A percentile compares a stretch with the other conserved stretches of the same genome.
Conservation (phyloP, 2,329 filamentous ascomycete species). For the Clonostachys byssicola region DNA sequence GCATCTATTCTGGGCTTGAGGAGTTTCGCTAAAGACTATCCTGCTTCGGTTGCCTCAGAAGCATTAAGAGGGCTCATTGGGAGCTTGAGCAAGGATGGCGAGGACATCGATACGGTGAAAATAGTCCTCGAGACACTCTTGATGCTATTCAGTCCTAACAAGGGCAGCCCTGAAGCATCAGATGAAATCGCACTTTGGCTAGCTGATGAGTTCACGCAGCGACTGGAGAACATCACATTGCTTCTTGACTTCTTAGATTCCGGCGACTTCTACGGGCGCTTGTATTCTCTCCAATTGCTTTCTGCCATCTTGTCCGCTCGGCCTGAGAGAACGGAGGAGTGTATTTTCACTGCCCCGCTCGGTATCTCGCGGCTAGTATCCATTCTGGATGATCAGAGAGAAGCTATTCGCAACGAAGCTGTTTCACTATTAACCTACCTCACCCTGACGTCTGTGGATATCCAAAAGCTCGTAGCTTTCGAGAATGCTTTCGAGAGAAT, state of each 20-base stretch:
- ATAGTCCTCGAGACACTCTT: slow-evolving; percentile 91
- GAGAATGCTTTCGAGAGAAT: slow-evolving; percentile 88
- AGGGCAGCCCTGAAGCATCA: slow-evolving; percentile 80
- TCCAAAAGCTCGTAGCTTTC: slow-evolving; percentile 94
- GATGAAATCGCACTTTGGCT: slow-evolving; percentile 96
- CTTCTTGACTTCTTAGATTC: slow-evolving; percentile 86
- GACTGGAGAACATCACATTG: slow-evolving; percentile 92
- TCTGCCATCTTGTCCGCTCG: slow-evolving; percentile 80
- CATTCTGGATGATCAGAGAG: slow-evolving; percentile 77
- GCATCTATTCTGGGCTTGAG: slow-evolving; percentile 89
- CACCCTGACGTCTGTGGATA: slow-evolving; percentile 79
- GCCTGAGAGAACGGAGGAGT: slow-evolving; percentile 90
- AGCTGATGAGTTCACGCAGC: slow-evolving; percentile 95
- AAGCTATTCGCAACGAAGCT: slow-evolving; percentile 84
- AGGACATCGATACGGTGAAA: slow-evolving; percentile 96
- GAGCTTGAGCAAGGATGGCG: slow-evolving; percentile 79
- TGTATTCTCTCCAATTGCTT: slow-evolving; percentile 88
- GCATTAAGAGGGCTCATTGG: slow-evolving; percentile 85
- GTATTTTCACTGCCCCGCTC: slow-evolving; percentile 81
- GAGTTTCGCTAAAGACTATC: slow-evolving; percentile 95
- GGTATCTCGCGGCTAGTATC: slow-evolving; percentile 84
- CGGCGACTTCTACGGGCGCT: slow-evolving; percentile 81
- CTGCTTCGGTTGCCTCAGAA: slow-evolving; percentile 90
- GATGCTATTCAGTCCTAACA: slow-evolving; percentile 78
- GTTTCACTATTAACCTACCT: slow-evolving; percentile 84